Percentiles rank a stretch among this genome's conserved stretches.
These are phyloP conservation scores for Dothistroma septosporum DNA, from an alignment of 2,329 filamentous ascomycete species.

Conservation along the genomic window DNA sequence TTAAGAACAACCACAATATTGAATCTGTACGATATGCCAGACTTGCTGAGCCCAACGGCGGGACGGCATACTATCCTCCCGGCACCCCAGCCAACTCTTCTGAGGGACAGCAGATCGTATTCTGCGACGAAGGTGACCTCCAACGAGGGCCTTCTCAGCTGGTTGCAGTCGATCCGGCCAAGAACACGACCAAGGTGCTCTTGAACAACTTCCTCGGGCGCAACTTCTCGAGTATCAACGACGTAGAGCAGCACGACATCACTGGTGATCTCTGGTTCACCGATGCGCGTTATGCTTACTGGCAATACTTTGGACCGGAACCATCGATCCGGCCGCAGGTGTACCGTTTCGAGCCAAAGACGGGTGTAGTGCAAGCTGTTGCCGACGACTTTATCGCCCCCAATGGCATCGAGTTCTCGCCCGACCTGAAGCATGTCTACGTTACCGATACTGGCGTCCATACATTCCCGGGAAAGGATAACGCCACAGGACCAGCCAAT, in stretches of 20 bases:
- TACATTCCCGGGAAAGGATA: conserved; percentile 27
- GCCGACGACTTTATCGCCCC: conserved; percentile 55
- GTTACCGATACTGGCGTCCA: conserved; percentile 53
- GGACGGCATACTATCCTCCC: conserved; percentile 30
- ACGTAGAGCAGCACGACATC: conserved; percentile 50
- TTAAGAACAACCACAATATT: conserved; percentile 28
- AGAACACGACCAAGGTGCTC: conserved; percentile 35
- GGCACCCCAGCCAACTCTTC: conserved; percentile 31
- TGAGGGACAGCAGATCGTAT: conserved; percentile 32
- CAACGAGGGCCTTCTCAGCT: conserved; percentile 25
- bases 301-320: conserved; percentile 45
- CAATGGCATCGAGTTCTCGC: conserved; percentile 57
- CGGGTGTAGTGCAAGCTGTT: conserved; percentile 52
- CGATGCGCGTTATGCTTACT: conserved; percentile 43
- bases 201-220: conserved; percentile 59
- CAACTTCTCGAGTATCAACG: conserved; percentile 59
- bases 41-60: conserved; percentile 32
- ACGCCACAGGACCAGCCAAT: conserved; percentile 39
- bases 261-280: conserved; percentile 60
- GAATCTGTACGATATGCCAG: conserved; percentile 27
- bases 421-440: conserved; percentile 51
- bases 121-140: conserved; percentile 33
- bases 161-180: conserved; percentile 28
- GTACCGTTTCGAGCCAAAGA: conserved; percentile 53
- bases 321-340: conserved; percentile 56